phyloP scores from a whole-genome alignment of 208 protist species.

The Trichomonas tenax region DNA sequence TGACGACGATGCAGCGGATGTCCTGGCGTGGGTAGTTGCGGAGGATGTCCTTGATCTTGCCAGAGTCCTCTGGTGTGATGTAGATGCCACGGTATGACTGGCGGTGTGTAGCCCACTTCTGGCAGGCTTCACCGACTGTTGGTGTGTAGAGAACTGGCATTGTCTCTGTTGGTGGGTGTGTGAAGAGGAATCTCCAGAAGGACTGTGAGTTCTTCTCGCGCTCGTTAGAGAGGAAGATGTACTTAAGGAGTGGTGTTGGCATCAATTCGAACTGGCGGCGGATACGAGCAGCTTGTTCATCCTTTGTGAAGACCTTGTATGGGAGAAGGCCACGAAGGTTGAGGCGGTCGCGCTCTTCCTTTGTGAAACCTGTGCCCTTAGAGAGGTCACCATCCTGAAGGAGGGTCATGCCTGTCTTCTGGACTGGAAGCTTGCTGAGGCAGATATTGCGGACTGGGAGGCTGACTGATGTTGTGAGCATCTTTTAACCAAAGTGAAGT shows the following conservation, averaged over 20 bases:
- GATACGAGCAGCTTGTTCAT: neutral
- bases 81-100: neutral
- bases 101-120: neutral
- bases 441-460: too few relatives aligned
- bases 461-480: too few relatives aligned
- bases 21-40: neutral
- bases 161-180: neutral
- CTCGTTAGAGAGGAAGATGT: neutral
- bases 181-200: neutral
- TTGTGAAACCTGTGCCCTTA: neutral
- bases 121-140: constrained; percentile 8
- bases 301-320: neutral
- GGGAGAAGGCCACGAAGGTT: neutral
- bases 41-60: neutral
- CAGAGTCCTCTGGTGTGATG: neutral
- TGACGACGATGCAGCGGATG: neutral
- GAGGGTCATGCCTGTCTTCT: neutral
- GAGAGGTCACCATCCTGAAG: neutral
- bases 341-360: neutral
- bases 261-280: neutral
- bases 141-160: constrained; percentile 21
- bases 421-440: neutral
- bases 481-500: too few relatives aligned
- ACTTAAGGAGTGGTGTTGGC: neutral
- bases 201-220: neutral